phyloP scores from a whole-genome alignment of 2,329 filamentous ascomycete species.

The Pezicula neosporulosa region DNA sequence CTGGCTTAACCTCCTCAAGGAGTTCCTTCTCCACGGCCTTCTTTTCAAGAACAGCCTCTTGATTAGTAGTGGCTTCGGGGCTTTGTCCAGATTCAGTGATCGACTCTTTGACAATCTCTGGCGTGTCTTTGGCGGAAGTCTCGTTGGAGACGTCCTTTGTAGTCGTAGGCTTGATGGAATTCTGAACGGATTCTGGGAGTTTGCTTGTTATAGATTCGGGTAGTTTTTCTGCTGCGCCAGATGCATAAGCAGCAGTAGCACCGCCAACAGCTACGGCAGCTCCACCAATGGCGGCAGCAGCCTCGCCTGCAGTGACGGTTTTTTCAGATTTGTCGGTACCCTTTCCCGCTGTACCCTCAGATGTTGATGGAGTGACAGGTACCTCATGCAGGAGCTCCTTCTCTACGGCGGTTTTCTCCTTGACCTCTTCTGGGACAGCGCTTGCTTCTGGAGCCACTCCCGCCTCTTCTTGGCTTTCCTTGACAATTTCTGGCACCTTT shows the following conservation, averaged over 20 bases:
- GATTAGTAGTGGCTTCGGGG: conserved; percentile 70
- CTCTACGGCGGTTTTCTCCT: conserved; percentile 70
- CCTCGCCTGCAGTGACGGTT: conserved; percentile 38
- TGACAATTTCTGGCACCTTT: conserved; percentile 60
- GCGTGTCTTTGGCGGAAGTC: conserved; percentile 46
- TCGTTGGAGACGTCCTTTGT: conserved; percentile 40
- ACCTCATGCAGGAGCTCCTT: conserved; percentile 67
- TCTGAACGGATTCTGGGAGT: conserved; percentile 52
- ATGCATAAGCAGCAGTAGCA: conserved; percentile 35
- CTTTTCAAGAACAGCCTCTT: conserved; percentile 71
- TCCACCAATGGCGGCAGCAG: conserved; percentile 37
- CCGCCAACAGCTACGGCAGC: conserved; percentile 39
- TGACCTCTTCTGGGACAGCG: conserved; percentile 59
- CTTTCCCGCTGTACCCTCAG: conserved; percentile 50
- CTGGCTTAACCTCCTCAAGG: conserved; percentile 55
- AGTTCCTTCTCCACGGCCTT: conserved; percentile 71
- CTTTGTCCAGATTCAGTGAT: conserved; percentile 53
- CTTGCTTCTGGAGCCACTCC: conserved; percentile 64
- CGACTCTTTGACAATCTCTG: conserved; percentile 54
- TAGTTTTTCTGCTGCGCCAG: conserved; percentile 30
- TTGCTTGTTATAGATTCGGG: conserved; percentile 36
- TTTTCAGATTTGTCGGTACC: conserved; percentile 51
- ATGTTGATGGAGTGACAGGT: conserved; percentile 53
- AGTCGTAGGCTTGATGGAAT: conserved; percentile 45
- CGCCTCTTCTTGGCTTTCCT: conserved; percentile 68